Evolutionary conservation across 2,329 filamentous ascomycete species (phyloP).

Genomic region (Curvularia sp.): DNA sequence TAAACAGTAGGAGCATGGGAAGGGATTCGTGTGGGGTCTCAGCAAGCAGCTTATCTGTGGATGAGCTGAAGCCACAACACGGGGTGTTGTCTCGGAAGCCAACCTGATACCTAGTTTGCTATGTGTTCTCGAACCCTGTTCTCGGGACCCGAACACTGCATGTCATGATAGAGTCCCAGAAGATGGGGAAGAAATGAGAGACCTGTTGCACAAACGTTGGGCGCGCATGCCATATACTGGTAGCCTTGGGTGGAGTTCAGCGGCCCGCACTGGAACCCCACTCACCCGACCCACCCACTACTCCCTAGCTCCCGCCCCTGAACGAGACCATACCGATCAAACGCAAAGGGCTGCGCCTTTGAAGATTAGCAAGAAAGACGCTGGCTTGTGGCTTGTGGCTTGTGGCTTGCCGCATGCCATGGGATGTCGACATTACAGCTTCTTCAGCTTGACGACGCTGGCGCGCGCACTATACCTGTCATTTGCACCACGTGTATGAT

Average conservation of each 20-base stretch:
- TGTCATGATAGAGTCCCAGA: background rate
- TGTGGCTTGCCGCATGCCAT: background rate
- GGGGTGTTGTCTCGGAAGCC: background rate
- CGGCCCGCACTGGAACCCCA: slow-evolving; percentile 4
- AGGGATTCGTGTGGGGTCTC: background rate
- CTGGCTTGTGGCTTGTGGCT: background rate
- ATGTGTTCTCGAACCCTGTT: background rate
- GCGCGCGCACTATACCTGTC: background rate
- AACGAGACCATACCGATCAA: background rate
- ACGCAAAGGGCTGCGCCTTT: background rate
- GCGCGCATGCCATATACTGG: background rate
- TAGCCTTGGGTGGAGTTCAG: background rate
- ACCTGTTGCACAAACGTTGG: background rate
- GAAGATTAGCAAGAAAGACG: background rate
- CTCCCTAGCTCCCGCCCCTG: background rate
- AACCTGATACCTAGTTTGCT: background rate
- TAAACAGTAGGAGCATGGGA: background rate
- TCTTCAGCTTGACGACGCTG: background rate
- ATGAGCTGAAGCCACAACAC: background rate
- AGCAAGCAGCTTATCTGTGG: background rate
- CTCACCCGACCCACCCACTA: background rate
- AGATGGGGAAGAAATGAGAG: background rate
- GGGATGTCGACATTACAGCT: background rate
- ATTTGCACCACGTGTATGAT: background rate
- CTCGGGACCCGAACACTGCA: background rate